Conservation (phyloP, 768 basidiomycete genomes). For the Panaeolus cyanescens region DNA sequence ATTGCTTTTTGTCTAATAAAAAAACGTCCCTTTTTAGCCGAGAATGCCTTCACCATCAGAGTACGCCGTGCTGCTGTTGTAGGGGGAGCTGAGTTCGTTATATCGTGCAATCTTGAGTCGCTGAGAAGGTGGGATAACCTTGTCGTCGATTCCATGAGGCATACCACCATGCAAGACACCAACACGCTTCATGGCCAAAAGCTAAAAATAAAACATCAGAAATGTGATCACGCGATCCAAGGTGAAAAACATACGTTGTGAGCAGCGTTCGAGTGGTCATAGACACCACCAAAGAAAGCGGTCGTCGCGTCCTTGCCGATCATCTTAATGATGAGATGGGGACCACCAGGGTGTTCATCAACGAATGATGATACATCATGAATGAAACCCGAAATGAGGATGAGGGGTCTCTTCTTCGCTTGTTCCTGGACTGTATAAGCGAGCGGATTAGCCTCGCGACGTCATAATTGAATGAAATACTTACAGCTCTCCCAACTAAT, state of each 20-base stretch:
- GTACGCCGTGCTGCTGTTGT: conserved; percentile 54
- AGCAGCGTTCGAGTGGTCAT: conserved; percentile 62
- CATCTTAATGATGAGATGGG: conserved; percentile 78
- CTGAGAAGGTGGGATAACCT: conserved; percentile 72
- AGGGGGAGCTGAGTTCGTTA: conserved; percentile 56
- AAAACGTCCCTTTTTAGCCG: conserved; percentile 23
- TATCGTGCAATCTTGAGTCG: conserved; percentile 70
- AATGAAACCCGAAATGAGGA: conserved; percentile 90
- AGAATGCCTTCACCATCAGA: conserved; percentile 60
- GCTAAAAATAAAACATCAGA: conserved; percentile 66
- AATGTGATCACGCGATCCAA: conserved; percentile 25
- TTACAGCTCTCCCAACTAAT: conserved; percentile 86
- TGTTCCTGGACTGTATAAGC: conserved; percentile 70
- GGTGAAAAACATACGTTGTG: conserved; percentile 39
- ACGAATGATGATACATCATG: conserved; percentile 86
- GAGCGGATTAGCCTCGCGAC: conserved; percentile 5
- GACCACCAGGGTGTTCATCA: conserved; percentile 91
- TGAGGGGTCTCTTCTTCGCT: conserved; percentile 73
- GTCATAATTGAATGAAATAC: conserved; percentile 21
- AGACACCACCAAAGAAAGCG: conserved; percentile 85
- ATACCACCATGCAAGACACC: conserved; percentile 51
- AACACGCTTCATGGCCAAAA: conserved; percentile 63
- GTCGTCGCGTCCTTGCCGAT: conserved; percentile 92
- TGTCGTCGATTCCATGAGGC: conserved; percentile 60
- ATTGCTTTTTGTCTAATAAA: conserved; percentile 1